A percentile compares a stretch with the other conserved stretches of the same genome.
phyloP scores from a whole-genome alignment of 2,329 filamentous ascomycete species.

The Plenodomus tracheiphilus region DNA sequence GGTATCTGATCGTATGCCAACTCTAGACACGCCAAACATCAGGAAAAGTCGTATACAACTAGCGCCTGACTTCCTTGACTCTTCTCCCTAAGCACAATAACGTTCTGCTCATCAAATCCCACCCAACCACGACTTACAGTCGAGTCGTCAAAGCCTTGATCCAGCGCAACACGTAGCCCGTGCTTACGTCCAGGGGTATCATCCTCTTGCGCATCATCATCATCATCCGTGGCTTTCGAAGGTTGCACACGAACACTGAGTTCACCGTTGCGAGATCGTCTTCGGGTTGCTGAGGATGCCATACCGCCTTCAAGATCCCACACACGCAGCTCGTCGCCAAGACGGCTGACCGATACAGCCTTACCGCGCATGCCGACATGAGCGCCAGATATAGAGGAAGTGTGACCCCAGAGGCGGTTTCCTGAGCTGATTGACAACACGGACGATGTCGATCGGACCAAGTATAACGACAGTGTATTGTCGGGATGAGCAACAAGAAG shows the following conservation, averaged over 20 bases:
- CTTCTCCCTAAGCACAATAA: constrained; percentile 80
- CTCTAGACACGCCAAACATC: constrained; percentile 4
- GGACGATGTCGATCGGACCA: constrained; percentile 73
- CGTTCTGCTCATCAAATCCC: constrained; percentile 88
- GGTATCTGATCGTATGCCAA: neutral
- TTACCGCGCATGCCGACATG: constrained; percentile 84
- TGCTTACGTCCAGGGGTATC: constrained; percentile 28
- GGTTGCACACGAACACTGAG: constrained; percentile 59
- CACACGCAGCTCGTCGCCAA: constrained; percentile 70
- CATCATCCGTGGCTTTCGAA: constrained; percentile 29
- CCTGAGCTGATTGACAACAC: constrained; percentile 71
- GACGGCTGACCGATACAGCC: constrained; percentile 82
- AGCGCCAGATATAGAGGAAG: constrained; percentile 82
- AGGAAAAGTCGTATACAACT: constrained; percentile 87
- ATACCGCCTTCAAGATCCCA: constrained; percentile 85
- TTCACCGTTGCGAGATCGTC: constrained; percentile 49
- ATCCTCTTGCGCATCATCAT: constrained; percentile 17
- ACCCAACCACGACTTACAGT: constrained; percentile 65
- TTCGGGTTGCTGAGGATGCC: constrained; percentile 49
- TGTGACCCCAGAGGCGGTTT: constrained; percentile 85
- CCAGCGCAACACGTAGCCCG: constrained; percentile 41
- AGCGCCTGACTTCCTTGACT: constrained; percentile 70
- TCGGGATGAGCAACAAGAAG: constrained; percentile 81
- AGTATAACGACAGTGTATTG: constrained; percentile 82
- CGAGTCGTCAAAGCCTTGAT: constrained; percentile 44